phyloP scores from a whole-genome alignment of 441 rosid genomes.

The Bocquillonia castaneifolia region DNA sequence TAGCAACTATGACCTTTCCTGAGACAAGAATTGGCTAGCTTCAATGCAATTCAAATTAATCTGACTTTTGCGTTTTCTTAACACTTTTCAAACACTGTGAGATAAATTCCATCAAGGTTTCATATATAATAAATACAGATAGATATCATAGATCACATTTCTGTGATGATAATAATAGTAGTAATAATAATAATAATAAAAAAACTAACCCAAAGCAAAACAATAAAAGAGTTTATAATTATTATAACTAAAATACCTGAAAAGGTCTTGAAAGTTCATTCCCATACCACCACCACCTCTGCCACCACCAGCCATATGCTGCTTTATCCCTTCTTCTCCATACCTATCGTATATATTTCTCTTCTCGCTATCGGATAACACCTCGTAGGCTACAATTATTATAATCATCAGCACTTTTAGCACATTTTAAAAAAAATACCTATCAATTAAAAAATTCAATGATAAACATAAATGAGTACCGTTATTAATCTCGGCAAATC shows the following conservation, averaged over 20 bases:
- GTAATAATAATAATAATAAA: no score
- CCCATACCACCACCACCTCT: conserved; percentile 81
- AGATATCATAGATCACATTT: no score
- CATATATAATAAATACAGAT: no score
- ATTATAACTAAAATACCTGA: conserved; percentile 37
- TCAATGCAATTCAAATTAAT: no score
- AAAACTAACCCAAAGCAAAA: no score
- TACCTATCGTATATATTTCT: conserved; percentile 70
- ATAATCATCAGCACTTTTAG: conserved; percentile 10
- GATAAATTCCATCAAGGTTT: no score
- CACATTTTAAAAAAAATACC: no score
- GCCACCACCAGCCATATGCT: conserved; percentile 81
- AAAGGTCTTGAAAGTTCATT: conserved; percentile 66
- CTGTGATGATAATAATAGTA: no score
- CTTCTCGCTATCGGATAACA: conserved; percentile 76
- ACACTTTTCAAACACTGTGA: no score
- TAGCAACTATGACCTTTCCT: no score
- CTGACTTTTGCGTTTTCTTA: no score
- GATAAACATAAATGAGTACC: conserved; percentile 35
- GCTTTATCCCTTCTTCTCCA: conserved; percentile 92
- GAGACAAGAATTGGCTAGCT: no score
- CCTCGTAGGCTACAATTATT: conserved; percentile 65
- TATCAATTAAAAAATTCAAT: not conserved
- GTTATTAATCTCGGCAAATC: conserved; percentile 80
- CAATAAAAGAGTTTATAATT: conserved; percentile 26